Evolutionary conservation across 106 monocot genomes (phyloP).

Genomic region (Dactylorhiza incarnata): DNA sequence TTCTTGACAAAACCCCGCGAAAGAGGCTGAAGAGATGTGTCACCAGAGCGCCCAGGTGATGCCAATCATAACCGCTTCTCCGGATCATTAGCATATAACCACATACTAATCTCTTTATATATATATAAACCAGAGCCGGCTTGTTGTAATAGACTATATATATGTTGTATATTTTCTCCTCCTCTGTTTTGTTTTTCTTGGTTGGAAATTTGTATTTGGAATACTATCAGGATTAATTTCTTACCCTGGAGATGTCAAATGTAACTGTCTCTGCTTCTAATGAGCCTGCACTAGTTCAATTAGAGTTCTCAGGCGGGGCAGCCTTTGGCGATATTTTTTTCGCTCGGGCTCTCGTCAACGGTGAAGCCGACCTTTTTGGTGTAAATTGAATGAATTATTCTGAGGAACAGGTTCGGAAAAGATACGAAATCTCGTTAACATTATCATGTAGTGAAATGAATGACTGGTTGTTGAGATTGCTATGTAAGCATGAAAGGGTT

Average conservation of each 20-base stretch:
- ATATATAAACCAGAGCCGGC: not conserved
- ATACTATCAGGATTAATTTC: not conserved
- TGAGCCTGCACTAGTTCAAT: no score
- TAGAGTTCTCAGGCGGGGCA: no score
- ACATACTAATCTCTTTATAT: not conserved
- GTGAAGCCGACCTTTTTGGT: no score
- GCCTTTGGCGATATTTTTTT: no score
- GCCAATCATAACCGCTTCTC: slow-evolving; percentile 11
- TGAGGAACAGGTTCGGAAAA: no score
- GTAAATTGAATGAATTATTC: no score
- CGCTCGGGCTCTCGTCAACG: no score
- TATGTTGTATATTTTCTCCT: not conserved
- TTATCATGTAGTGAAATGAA: no score
- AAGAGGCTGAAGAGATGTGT: slow-evolving; percentile 6
- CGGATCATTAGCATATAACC: not conserved
- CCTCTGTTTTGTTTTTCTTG: not conserved
- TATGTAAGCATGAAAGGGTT: no score
- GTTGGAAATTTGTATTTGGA: not conserved
- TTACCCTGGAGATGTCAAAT: not conserved
- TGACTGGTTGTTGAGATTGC: no score
- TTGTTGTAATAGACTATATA: not conserved
- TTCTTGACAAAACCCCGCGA: not conserved
- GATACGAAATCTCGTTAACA: no score
- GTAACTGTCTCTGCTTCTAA: no score
- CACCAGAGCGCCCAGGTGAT: slow-evolving; percentile 20